These are phyloP conservation scores for Floccularia luteovirens DNA, from an alignment of 768 basidiomycete species.

Conservation along the genomic window DNA sequence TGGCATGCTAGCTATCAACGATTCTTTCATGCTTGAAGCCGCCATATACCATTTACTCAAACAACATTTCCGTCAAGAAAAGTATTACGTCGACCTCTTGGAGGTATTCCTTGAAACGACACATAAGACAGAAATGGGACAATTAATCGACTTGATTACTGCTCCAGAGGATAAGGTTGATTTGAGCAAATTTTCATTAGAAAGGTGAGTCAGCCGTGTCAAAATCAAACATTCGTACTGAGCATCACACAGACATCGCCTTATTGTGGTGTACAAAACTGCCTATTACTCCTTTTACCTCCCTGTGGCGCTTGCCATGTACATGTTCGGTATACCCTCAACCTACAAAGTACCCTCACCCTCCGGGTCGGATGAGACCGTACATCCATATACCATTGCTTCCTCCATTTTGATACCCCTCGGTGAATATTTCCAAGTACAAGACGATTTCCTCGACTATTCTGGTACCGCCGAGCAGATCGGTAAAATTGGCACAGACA, in stretches of 20 bases:
- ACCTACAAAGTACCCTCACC: constrained; percentile 25
- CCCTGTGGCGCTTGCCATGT: constrained; percentile 92
- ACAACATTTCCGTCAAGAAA: constrained; percentile 71
- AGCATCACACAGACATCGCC: constrained; percentile 66
- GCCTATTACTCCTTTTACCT: constrained; percentile 99
- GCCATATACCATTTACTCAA: constrained; percentile 91
- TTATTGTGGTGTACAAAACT: constrained; percentile 97
- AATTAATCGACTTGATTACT: constrained; percentile 92
- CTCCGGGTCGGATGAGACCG: constrained; percentile 15
- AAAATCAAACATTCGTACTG: neutral
- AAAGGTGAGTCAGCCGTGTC: constrained; percentile 44
- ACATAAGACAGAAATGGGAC: constrained; percentile 93
- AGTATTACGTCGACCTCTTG: constrained; percentile 83
- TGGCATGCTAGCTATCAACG: constrained; percentile 89
- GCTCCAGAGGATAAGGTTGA: constrained; percentile 90
- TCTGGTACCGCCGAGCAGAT: constrained; percentile 85
- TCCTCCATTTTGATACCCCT: constrained; percentile 81
- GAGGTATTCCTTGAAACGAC: constrained; percentile 90
- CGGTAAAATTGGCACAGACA: constrained; percentile 97
- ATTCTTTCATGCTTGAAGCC: constrained; percentile 91
- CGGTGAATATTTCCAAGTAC: constrained; percentile 98
- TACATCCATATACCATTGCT: constrained; percentile 65
- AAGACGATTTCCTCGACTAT: constrained; percentile 96
- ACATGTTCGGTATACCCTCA: constrained; percentile 58
- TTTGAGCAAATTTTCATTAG: constrained; percentile 78